Conservation (phyloP, 2,329 filamentous ascomycete species). For the Aureobasidium sp. region DNA sequence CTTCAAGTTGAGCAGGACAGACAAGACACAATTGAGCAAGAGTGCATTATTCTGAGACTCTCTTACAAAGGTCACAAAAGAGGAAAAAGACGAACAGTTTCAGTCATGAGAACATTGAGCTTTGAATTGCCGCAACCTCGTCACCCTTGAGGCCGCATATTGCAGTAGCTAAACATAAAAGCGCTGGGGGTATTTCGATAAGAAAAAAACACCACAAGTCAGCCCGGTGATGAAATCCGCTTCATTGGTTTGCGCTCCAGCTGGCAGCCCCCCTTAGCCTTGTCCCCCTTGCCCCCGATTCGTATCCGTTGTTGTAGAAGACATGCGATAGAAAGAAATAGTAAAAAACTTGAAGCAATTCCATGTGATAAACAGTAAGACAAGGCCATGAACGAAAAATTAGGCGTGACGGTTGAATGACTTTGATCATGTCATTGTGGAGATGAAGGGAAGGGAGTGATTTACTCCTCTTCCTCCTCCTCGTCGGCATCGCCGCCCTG, state of each 20-base stretch:
- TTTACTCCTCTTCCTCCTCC: slow-evolving; percentile 30
- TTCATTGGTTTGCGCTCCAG: not conserved
- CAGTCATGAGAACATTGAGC: not conserved
- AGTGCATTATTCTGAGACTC: too few relatives aligned
- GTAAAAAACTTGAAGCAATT: slow-evolving; percentile 4
- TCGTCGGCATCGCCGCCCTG: slow-evolving; percentile 25
- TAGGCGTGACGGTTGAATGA: slow-evolving; percentile 7
- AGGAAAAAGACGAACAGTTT: too few relatives aligned
- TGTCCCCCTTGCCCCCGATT: not conserved
- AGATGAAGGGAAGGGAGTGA: not conserved
- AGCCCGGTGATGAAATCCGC: not conserved
- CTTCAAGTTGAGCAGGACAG: too few relatives aligned
- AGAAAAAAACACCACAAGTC: not conserved
- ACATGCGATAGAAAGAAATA: slow-evolving; percentile 5
- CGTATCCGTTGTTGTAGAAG: slow-evolving; percentile 3
- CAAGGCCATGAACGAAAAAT: slow-evolving; percentile 10
- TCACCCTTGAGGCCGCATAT: not conserved
- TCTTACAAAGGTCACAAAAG: not conserved
- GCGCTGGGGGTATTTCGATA: not conserved
- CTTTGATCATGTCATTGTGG: not conserved
- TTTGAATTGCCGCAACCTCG: not conserved
- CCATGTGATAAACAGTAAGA: slow-evolving; percentile 11
- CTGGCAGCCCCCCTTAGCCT: not conserved
- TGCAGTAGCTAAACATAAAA: not conserved
- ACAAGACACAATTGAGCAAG: too few relatives aligned